These are phyloP conservation scores for Jaenimonas drosophilae DNA, from an alignment of 208 protist genomes.

Conservation along the genomic window DNA sequence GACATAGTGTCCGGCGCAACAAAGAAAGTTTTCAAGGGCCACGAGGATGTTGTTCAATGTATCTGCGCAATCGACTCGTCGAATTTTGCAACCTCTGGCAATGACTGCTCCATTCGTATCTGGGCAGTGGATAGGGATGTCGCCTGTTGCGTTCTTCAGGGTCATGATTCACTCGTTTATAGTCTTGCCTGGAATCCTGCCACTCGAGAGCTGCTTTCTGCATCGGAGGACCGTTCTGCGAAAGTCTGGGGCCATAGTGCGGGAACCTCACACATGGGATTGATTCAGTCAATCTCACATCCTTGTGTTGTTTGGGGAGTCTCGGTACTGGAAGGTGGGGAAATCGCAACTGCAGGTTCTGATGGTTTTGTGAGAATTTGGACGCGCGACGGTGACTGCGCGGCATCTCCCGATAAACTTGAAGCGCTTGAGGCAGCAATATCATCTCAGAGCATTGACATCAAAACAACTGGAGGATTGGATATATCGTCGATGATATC, in stretches of 20 bases:
- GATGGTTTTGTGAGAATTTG: slow-evolving; percentile 89
- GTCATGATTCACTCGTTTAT: slow-evolving; percentile 69
- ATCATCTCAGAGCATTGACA: slow-evolving; percentile 47
- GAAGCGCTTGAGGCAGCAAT: slow-evolving; percentile 35
- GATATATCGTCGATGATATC: slow-evolving; percentile 19
- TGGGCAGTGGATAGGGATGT: slow-evolving; percentile 24
- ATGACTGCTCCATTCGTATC: slow-evolving; percentile 47
- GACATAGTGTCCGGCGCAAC: slow-evolving; percentile 33
- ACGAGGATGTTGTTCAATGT: slow-evolving; percentile 61
- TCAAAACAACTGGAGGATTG: slow-evolving; percentile 29
- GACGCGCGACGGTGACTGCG: slow-evolving; percentile 38
- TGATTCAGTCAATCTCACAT: slow-evolving; percentile 75
- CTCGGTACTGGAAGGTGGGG: slow-evolving; percentile 28
- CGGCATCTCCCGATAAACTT: slow-evolving; percentile 56
- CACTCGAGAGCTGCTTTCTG: slow-evolving; percentile 53
- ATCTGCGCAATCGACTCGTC: slow-evolving; percentile 33
- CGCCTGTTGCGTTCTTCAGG: slow-evolving; percentile 11
- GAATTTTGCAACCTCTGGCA: slow-evolving; percentile 49
- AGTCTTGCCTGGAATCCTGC: slow-evolving; percentile 28
- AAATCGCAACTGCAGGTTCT: slow-evolving; percentile 67
- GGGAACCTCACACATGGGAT: background rate
- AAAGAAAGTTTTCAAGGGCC: slow-evolving; percentile 29
- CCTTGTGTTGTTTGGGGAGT: slow-evolving; percentile 89
- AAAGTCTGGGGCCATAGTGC: slow-evolving; percentile 43
- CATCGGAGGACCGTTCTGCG: slow-evolving; percentile 82